These are phyloP conservation scores for Coniosporium tulheliwenetii DNA, from an alignment of 2,329 filamentous ascomycete genomes.

Conservation along the genomic window DNA sequence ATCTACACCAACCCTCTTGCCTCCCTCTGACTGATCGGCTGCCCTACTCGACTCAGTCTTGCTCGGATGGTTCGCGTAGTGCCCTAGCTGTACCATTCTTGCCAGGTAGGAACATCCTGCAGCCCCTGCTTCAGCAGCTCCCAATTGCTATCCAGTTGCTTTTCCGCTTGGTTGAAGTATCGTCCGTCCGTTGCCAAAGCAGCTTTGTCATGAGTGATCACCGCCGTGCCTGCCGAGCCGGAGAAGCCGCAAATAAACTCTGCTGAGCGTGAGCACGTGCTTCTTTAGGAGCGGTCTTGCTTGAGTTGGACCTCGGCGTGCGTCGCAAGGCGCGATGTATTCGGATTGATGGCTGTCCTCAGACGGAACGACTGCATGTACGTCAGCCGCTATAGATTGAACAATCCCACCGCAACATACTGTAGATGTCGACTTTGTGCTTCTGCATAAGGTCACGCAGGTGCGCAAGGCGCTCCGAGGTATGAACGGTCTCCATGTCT, in stretches of 20 bases:
- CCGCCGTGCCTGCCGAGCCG: conserved; percentile 84
- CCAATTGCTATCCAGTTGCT: conserved; percentile 89
- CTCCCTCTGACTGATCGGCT: conserved; percentile 68
- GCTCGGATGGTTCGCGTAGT: not conserved
- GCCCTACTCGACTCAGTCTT: conserved; percentile 26
- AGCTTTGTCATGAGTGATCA: conserved; percentile 74
- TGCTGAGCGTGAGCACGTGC: conserved; percentile 7
- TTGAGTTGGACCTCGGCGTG: conserved; percentile 46
- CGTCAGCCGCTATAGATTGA: conserved; percentile 10
- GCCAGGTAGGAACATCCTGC: conserved; percentile 90
- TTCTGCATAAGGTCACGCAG: conserved; percentile 79
- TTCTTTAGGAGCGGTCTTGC: conserved; percentile 1
- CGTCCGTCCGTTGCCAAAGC: conserved; percentile 87
- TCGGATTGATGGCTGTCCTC: conserved; percentile 97
- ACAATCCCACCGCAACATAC: conserved; percentile 35
- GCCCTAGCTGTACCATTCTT: conserved; percentile 57
- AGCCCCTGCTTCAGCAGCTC: conserved; percentile 79
- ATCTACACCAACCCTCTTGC: conserved; percentile 82
- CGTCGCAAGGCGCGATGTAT: conserved; percentile 95
- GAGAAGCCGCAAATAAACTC: conserved; percentile 89
- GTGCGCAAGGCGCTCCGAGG: conserved; percentile 56
- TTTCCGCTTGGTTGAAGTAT: conserved; percentile 92
- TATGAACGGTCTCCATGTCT: conserved; percentile 68
- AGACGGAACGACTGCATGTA: conserved; percentile 64
- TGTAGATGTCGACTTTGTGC: conserved; percentile 78